Base-by-base conservation (phyloP, 2,329 filamentous ascomycete genomes). In the Apiospora saccharicola region DNA sequence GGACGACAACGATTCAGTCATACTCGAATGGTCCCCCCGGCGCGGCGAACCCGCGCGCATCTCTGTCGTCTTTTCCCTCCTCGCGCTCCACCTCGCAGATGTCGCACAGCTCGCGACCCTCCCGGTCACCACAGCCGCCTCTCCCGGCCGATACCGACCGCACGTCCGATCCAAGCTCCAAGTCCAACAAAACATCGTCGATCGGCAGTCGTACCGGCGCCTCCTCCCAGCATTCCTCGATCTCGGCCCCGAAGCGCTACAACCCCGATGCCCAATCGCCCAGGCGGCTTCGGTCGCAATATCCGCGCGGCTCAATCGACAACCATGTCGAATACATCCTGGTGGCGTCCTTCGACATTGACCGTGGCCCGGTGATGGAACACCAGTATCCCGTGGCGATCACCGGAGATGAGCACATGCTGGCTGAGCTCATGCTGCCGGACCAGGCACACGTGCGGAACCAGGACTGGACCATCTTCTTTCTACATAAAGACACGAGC, bases 401-500 rank as follows among this genome's bases (percentile, higher is more conserved):
- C 74, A 98, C 95, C 69, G 96, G 96, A 44, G 96, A 99, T 81
- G 96, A 99, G 85, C 93, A 97, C 79, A 98, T 98, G 95, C 85
- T 99, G 79, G 96, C 96, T 8, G 96, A 99, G 85, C 90, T 99
- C 79, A 99, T 99, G 96, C 86, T 99, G 81, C 96, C 96, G 0
- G 96, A 99, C 82, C 96, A 98, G 83, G 95, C 96, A 30, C 96
- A 99, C 83, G 91, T 96, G 74, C 90, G 96, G 51, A 96, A 93
- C 79, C 95, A 98, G 83, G 96, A 99, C 82, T 99, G 96, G 96
- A 99, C 96, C 57, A 98, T 98, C 71, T 99, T 99, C 85, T 99
- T 99, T 81, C 82, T 99, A 72, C 96, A 99, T 85, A 98, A 98
- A 82, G 96, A 99, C 81, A 94, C 92, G 4, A 95, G 91, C 73